A percentile compares a stretch with the other conserved stretches of the same genome.
Conservation (phyloP, 2,329 filamentous ascomycete genomes). For the Fusarium mexicanum region DNA sequence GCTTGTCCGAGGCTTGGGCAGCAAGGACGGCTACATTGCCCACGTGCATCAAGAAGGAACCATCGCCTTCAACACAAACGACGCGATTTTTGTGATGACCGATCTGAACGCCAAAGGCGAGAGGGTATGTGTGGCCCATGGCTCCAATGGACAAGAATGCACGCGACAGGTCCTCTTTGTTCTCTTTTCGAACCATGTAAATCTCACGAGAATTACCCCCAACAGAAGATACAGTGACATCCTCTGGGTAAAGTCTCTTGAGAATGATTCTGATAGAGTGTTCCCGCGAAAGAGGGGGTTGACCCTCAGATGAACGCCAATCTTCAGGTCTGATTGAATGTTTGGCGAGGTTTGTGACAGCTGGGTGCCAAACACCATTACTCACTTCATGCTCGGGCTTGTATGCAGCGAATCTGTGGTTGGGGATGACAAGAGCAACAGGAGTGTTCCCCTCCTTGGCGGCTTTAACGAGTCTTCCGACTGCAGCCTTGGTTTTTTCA, state of each 20-base stretch:
- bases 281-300: not conserved
- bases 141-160: not conserved
- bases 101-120: not conserved
- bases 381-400: not conserved
- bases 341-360: not conserved
- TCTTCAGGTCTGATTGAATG: not conserved
- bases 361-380: not conserved
- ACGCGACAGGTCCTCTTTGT: not conserved
- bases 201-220: slow-evolving; percentile 12
- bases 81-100: not conserved
- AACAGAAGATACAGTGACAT: slow-evolving; percentile 12
- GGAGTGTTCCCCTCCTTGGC: not conserved
- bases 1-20: not conserved
- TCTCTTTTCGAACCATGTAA: slow-evolving; percentile 14
- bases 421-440: not conserved
- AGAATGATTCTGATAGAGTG: not conserved
- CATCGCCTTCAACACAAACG: not conserved
- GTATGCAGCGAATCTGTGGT: not conserved
- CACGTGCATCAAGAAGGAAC: slow-evolving; percentile 1
- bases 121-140: not conserved
- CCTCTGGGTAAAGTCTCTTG: not conserved
- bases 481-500: not conserved
- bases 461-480: not conserved
- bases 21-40: not conserved
- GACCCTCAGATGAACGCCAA: not conserved